phyloP scores from a whole-genome alignment of 805 yeast species.

The Yarrowia divulgata region DNA sequence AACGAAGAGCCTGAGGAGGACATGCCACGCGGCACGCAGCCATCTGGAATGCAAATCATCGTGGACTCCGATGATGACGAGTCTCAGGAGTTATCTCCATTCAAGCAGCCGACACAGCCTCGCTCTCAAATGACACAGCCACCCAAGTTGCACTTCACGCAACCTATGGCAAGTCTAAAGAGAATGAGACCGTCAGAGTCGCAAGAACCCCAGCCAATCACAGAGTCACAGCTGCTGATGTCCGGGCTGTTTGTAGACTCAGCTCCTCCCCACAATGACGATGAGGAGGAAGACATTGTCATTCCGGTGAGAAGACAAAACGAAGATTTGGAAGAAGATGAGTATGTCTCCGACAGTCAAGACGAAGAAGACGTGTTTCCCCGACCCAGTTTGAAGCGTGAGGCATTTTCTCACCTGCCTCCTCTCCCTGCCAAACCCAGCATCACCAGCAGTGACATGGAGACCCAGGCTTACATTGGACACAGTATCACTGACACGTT shows the following conservation, averaged over 20 bases:
- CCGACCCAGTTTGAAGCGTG: conserved; percentile 19
- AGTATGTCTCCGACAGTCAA: conserved; percentile 24
- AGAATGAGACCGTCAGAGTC: neutral
- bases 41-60: neutral
- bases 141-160: neutral
- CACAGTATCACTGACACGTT: conserved; percentile 47
- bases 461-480: conserved; percentile 39
- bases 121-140: neutral
- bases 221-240: conserved; percentile 23
- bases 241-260: conserved; percentile 18
- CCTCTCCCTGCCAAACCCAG: conserved; percentile 27
- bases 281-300: conserved; percentile 3
- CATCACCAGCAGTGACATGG: conserved; percentile 18
- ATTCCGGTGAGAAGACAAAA: conserved; percentile 23
- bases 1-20: no score
- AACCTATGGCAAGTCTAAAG: neutral
- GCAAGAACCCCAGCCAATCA: conserved; percentile 20
- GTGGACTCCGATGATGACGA: conserved; percentile 17
- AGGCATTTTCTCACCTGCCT: conserved; percentile 32
- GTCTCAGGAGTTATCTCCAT: neutral
- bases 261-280: neutral
- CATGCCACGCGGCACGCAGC: neutral
- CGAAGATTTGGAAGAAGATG: conserved; percentile 1
- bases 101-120: neutral
- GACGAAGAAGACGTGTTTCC: conserved; percentile 30